Evolutionary conservation across 306 rosid species (phyloP).

Genomic region (Sesbania bispinosa): DNA sequence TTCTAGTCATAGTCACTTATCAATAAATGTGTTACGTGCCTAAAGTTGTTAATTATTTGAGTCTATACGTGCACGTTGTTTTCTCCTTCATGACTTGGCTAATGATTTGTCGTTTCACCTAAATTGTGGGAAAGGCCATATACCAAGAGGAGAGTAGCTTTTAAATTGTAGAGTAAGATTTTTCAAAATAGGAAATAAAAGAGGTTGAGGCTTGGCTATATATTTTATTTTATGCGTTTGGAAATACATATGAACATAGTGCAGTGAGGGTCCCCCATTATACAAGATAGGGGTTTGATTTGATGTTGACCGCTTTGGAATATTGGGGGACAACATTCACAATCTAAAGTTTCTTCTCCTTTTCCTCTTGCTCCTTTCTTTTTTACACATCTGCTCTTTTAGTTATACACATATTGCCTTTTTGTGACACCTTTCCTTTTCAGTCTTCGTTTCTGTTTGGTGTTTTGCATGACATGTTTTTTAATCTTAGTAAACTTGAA

Average conservation of each 20-base stretch:
- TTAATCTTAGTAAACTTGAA: conserved; percentile 4
- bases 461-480: conserved; percentile 31
- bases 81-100: background rate
- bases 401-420: conserved; percentile 38
- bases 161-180: background rate
- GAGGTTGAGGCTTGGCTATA: background rate
- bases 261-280: conserved; percentile 43
- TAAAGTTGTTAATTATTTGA: conserved; percentile 1
- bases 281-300: conserved; percentile 38
- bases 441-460: conserved; percentile 28
- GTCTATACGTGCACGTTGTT: background rate
- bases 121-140: background rate
- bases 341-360: conserved; percentile 46
- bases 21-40: background rate
- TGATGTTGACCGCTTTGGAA: conserved; percentile 66
- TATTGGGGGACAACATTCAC: conserved; percentile 64
- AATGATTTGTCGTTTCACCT: conserved; percentile 11
- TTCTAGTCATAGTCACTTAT: background rate
- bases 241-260: conserved; percentile 18
- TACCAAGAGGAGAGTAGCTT: background rate
- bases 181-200: background rate
- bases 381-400: conserved; percentile 21
- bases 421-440: conserved; percentile 46
- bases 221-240: conserved; percentile 6
- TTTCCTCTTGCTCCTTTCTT: conserved; percentile 21